Conservation (phyloP, 768 basidiomycete genomes). For the Pleurotus giganteus region DNA sequence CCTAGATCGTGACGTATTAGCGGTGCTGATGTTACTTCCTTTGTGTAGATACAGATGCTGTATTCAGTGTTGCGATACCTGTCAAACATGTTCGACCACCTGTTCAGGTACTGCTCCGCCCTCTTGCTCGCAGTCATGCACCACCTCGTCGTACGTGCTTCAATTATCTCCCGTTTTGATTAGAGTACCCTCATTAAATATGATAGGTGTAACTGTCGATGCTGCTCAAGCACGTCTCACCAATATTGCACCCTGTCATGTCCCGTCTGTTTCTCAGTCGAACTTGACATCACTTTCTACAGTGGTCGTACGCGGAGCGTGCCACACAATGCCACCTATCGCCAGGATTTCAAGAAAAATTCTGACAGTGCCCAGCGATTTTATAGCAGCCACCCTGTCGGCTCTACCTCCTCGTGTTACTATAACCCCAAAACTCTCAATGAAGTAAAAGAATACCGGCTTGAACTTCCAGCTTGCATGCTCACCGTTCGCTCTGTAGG, state of each 20-base stretch:
- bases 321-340: constrained; percentile 11
- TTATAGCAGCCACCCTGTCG: constrained; percentile 10
- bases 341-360: constrained; percentile 16
- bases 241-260: constrained; percentile 14
- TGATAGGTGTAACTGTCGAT: constrained; percentile 16
- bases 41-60: constrained; percentile 15
- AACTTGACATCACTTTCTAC: constrained; percentile 10
- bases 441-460: constrained; percentile 6
- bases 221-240: constrained; percentile 12
- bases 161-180: not conserved
- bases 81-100: constrained; percentile 13
- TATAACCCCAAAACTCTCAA: constrained; percentile 15
- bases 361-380: constrained; percentile 9
- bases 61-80: constrained; percentile 13
- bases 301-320: not conserved
- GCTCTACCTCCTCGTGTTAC: constrained; percentile 15
- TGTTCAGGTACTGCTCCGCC: constrained; percentile 6
- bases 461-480: not conserved
- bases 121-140: constrained; percentile 11
- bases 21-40: not conserved
- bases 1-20: not conserved
- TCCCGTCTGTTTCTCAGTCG: constrained; percentile 16
- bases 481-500: not conserved
- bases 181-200: not conserved
- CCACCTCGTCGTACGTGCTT: constrained; percentile 5